Evolutionary conservation across 202 grass and related monocot species (phyloP).

Genomic region (Sporobolus alterniflorus): DNA sequence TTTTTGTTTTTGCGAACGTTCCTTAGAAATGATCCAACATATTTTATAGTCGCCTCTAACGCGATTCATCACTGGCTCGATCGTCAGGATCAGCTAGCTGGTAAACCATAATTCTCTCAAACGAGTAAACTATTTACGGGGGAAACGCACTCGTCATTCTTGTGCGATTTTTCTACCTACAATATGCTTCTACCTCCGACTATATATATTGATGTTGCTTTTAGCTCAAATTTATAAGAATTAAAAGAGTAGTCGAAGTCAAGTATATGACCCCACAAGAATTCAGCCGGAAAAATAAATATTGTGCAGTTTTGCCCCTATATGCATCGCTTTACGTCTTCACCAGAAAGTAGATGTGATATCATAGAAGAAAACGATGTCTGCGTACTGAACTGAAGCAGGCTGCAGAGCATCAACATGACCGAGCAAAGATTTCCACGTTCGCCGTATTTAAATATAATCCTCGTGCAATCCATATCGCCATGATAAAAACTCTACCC

Average conservation of each 20-base stretch:
- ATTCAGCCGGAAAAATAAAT: not conserved
- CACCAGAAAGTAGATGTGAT: slow-evolving; percentile 5
- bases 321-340: not conserved
- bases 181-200: too few species aligned
- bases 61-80: too few species aligned
- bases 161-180: too few species aligned
- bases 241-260: too few species aligned
- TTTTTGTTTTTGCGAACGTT: too few species aligned
- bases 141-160: too few species aligned
- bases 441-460: slow-evolving; percentile 12
- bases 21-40: not conserved
- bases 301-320: not conserved
- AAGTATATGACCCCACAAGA: too few species aligned
- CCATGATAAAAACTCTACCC: slow-evolving; percentile 3
- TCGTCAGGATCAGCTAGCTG: not conserved
- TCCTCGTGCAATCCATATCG: not conserved
- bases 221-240: too few species aligned
- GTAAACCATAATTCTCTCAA: too few species aligned
- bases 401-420: not conserved
- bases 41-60: not conserved
- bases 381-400: not conserved
- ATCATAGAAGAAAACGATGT: not conserved
- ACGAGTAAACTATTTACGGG: too few species aligned
- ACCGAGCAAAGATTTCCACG: not conserved
- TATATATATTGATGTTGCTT: too few species aligned